These are phyloP conservation scores for Wickerhamiella domercqiae DNA, from an alignment of 805 yeast genomes.

Conservation along the genomic window DNA sequence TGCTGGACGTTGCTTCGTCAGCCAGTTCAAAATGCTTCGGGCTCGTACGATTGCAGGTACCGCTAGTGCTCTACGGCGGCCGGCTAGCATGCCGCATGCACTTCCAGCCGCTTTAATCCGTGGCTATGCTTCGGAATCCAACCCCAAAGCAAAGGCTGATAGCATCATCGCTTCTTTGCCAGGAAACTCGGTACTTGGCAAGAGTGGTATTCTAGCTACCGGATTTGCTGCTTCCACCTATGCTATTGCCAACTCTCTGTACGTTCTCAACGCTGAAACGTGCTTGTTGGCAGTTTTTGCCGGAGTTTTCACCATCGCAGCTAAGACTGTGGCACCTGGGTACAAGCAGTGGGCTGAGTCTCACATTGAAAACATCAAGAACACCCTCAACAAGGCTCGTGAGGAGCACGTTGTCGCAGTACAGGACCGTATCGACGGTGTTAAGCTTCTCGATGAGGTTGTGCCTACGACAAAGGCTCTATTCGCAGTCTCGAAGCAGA, in stretches of 20 bases:
- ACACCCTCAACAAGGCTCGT: conserved; percentile 75
- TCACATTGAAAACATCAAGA: conserved; percentile 66
- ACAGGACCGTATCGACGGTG: conserved; percentile 77
- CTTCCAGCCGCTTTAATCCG: conserved; percentile 5
- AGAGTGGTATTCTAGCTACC: conserved; percentile 92
- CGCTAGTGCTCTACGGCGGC: conserved; percentile 2
- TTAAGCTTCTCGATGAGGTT: conserved; percentile 79
- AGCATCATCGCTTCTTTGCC: conserved; percentile 86
- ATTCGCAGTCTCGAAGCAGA: conserved; percentile 90
- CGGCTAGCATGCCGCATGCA: conserved; percentile 4
- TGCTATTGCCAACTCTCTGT: conserved; percentile 85
- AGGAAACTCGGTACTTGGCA: conserved; percentile 72
- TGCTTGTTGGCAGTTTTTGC: conserved; percentile 67
- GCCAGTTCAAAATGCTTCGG: conserved; percentile 5
- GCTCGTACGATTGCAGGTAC: conserved; percentile 12
- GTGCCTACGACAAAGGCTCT: conserved; percentile 80
- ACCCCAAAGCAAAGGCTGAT: conserved; percentile 76
- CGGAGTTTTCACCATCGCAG: conserved; percentile 57
- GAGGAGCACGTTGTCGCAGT: conserved; percentile 84
- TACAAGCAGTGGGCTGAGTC: conserved; percentile 89
- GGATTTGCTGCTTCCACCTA: conserved; percentile 87
- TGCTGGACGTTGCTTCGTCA: too few species aligned
- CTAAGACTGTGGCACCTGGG: conserved; percentile 84
- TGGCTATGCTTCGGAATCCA: conserved; percentile 28
- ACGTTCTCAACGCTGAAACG: conserved; percentile 89